These are phyloP conservation scores for Leccinum huronense DNA, from an alignment of 1,284 basidiomycete genomes.

Conservation along the genomic window DNA sequence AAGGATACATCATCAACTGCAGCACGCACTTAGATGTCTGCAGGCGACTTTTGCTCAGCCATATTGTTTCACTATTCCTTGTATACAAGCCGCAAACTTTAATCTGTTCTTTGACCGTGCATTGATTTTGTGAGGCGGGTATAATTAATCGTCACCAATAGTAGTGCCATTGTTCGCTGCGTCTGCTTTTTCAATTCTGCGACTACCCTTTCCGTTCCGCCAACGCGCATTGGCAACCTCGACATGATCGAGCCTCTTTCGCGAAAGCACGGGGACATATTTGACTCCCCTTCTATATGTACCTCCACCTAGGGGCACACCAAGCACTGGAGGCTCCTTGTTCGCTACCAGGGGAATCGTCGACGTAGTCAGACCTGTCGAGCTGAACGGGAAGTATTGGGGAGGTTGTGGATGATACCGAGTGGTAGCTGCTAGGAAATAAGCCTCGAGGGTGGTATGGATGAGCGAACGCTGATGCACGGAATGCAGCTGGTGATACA, in stretches of 20 bases:
- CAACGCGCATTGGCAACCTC: constrained; percentile 78
- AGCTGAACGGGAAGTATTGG: constrained; percentile 38
- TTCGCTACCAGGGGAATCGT: constrained; percentile 30
- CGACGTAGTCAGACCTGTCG: constrained; percentile 25
- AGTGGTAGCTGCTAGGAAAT: constrained; percentile 59
- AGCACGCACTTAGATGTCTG: constrained; percentile 15
- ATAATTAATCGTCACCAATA: constrained; percentile 17
- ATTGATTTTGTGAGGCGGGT: neutral
- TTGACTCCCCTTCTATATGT: constrained; percentile 56
- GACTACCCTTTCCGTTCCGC: constrained; percentile 61
- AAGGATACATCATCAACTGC: constrained; percentile 10
- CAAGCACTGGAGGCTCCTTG: constrained; percentile 36
- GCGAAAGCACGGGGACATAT: constrained; percentile 65
- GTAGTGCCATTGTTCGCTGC: neutral
- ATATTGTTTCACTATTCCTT: constrained; percentile 15
- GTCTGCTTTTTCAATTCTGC: constrained; percentile 19
- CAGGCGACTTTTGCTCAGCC: constrained; percentile 24
- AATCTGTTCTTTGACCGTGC: constrained; percentile 16
- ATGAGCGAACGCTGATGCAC: constrained; percentile 58
- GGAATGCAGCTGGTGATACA: constrained; percentile 62
- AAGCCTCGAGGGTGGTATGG: constrained; percentile 55
- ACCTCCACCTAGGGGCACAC: constrained; percentile 76
- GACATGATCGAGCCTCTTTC: constrained; percentile 67
- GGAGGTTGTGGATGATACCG: constrained; percentile 43
- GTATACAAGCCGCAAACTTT: constrained; percentile 19